A percentile compares a stretch with the other conserved stretches of the same genome.
phyloP scores from a whole-genome alignment of 163 green algal genomes.

The Volvox carteri region DNA sequence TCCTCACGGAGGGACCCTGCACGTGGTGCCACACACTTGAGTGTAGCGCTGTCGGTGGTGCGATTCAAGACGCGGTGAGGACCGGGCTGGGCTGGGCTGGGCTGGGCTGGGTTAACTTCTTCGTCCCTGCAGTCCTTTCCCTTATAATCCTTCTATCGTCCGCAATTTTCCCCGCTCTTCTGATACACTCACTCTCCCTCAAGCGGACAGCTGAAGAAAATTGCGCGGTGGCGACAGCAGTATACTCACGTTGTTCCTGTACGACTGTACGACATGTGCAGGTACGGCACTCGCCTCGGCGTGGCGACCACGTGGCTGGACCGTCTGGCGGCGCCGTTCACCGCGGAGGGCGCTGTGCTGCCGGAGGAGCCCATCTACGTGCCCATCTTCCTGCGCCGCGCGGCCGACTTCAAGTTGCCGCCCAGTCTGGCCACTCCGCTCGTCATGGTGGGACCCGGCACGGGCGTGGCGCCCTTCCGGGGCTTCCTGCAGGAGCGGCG shows the following conservation, averaged over 20 bases:
- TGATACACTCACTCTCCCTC: no score
- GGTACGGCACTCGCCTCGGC: slow-evolving; percentile 64
- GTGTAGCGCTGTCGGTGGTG: slow-evolving; percentile 78
- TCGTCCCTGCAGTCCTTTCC: no score
- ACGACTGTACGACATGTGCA: background rate
- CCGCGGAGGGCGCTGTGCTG: background rate
- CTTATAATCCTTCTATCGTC: no score
- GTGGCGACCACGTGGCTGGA: slow-evolving; percentile 91
- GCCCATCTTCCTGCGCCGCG: slow-evolving; percentile 60
- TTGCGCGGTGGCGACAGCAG: no score
- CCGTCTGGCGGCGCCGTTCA: slow-evolving; percentile 55
- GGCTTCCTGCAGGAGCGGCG: slow-evolving; percentile 89
- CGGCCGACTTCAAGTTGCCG: slow-evolving; percentile 77
- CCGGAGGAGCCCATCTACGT: slow-evolving; percentile 34
- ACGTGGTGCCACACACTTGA: slow-evolving; percentile 1
- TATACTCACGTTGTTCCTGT: no score
- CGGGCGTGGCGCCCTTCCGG: slow-evolving; percentile 93
- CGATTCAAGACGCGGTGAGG: slow-evolving; percentile 67
- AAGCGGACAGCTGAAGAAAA: no score
- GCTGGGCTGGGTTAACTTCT: no score
- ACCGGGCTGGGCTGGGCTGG: slow-evolving; percentile 19
- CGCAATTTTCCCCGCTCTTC: no score
- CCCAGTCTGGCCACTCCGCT: slow-evolving; percentile 57
- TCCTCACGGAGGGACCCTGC: slow-evolving; percentile 31
- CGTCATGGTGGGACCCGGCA: slow-evolving; percentile 97